A percentile compares a stretch with the other conserved stretches of the same genome.
phyloP scores from a whole-genome alignment of 768 basidiomycete genomes.

The Tulasnella sp. region DNA sequence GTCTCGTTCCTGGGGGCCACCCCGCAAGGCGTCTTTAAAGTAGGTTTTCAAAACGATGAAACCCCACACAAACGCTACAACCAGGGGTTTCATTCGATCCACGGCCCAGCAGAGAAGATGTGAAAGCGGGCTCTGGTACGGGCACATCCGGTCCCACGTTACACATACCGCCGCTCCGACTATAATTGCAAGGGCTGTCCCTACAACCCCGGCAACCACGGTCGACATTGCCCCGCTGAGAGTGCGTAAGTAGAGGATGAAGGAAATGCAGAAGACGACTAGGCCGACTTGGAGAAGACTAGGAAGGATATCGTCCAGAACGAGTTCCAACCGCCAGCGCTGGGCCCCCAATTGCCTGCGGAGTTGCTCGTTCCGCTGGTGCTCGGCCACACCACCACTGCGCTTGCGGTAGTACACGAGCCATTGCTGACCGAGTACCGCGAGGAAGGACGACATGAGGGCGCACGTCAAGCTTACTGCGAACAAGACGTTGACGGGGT shows the following conservation, averaged over 20 bases:
- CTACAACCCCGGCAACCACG: not conserved
- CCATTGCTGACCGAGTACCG: not conserved
- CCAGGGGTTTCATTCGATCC: not conserved
- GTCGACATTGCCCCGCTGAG: not conserved
- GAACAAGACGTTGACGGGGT: not conserved
- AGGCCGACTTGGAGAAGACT: not conserved
- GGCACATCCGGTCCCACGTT: not conserved
- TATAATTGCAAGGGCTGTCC: not conserved
- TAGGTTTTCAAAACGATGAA: not conserved
- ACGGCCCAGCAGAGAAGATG: not conserved
- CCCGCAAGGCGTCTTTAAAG: not conserved
- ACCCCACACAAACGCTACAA: not conserved
- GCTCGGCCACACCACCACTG: not conserved
- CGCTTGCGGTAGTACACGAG: not conserved
- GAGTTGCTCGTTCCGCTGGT: not conserved
- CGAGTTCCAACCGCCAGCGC: not conserved
- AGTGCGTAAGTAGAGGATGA: not conserved
- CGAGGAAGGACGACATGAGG: not conserved
- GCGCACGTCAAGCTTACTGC: not conserved
- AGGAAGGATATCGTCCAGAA: not conserved
- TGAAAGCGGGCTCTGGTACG: not conserved
- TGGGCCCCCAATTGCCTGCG: not conserved
- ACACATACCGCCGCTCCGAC: not conserved
- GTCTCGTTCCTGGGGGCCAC: too few species aligned
- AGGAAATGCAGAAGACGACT: not conserved